Base-by-base conservation (phyloP, 2,329 filamentous ascomycete genomes). In the Zymoseptoria tritici region DNA sequence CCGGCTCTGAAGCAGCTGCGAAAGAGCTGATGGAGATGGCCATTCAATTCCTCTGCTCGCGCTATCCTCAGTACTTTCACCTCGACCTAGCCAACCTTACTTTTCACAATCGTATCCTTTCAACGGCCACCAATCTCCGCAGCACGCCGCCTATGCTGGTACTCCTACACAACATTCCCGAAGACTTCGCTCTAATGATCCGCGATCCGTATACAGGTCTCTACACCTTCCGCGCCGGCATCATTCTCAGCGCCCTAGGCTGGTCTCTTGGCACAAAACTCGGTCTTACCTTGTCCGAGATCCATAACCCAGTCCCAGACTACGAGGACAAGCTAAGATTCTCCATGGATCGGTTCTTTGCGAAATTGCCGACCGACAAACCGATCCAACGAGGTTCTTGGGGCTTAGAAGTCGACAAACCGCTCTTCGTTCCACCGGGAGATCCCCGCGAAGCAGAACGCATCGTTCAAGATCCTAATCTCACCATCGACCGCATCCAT, bases 11-110 rank as follows among this genome's bases (percentile, higher is more conserved):
- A 67, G 77, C 94, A 0, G 90, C 86, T 0, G 90, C 87, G 71
- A 91, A 91, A 70, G 91, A 96, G 68, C 78, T 94, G 5, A 92
- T 94, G 90, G 91, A 96, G 73, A 91, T 93, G 85, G 81, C 80
- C 2, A 66, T 96, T 3, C 89, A 93, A 64, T 95, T 93, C 65
- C 74, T 93, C n/a, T 89, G 85, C 62, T 80, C 84, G 3, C 81
- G 90, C 3, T 95, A 95, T 68, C 90, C 91, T 0, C 81, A 85
- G 5, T 85, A 88, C 65, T 96, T 96, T 72, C 77, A 78, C 3
- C 71, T 90, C 0, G 80, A 80, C 57, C 67, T 68, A 1, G 76
- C 83, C 20, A 81, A 80, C 3, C 81, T 78, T 49, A 71, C 82
- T 2, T 82, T 96, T 59, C 76, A 84, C 62, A 96, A 96, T 72